Evolutionary conservation across 345 rosid genomes (phyloP).

Genomic region (Salix koriyanagi): DNA sequence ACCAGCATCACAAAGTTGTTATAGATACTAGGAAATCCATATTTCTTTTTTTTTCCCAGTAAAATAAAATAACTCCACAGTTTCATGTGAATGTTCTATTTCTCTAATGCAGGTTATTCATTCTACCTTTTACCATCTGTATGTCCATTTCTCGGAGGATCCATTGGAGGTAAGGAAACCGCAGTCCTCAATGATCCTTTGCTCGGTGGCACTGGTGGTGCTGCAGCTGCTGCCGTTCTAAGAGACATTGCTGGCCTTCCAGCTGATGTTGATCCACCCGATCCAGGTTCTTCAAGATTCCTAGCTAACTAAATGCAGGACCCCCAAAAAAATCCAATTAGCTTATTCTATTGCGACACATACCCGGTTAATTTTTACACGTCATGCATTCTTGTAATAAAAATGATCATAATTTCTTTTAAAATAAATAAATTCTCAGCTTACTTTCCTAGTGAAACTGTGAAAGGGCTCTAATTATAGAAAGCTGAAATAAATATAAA

Average conservation of each 20-base stretch:
- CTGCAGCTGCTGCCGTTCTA: constrained; percentile 38
- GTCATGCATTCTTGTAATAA: neutral
- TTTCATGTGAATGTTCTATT: neutral
- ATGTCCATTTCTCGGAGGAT: constrained; percentile 52
- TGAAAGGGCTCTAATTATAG: neutral
- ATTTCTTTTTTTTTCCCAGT: neutral
- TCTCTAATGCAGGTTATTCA: neutral
- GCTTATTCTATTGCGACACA: neutral
- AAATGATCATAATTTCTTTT: neutral
- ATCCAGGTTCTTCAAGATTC: constrained; percentile 40
- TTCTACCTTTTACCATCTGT: constrained; percentile 57
- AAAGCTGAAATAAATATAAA: neutral
- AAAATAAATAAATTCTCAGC: neutral
- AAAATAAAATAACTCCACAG: neutral
- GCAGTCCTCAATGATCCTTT: constrained; percentile 59
- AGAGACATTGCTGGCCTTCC: constrained; percentile 54
- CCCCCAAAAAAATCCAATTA: constrained; percentile 12
- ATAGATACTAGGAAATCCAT: neutral
- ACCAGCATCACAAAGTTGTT: neutral
- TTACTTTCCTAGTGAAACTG: neutral
- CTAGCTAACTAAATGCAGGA: constrained; percentile 41
- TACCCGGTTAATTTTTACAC: constrained; percentile 5
- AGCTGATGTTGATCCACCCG: constrained; percentile 50
- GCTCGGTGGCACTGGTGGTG: constrained; percentile 52
- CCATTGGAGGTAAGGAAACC: constrained; percentile 55